Evolutionary conservation across 1,284 basidiomycete species (phyloP).

Genomic region (Rhodotorula sp.): DNA sequence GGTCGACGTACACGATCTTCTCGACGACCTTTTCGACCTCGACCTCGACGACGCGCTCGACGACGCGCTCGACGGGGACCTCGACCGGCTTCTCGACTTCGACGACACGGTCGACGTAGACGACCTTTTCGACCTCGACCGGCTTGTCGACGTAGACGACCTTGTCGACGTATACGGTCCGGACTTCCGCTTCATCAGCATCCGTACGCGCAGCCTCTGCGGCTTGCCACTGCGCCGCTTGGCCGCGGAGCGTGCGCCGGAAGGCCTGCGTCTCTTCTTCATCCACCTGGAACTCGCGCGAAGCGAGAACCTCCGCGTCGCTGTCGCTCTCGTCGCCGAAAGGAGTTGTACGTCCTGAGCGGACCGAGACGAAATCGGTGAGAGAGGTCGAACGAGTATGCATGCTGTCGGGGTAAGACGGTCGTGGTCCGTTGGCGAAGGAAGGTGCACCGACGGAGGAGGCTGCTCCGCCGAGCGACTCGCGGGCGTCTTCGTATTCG

Average conservation of each 20-base stretch:
- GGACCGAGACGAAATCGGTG: constrained; percentile 59
- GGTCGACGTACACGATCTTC: constrained; percentile 18
- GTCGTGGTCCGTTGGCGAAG: constrained; percentile 15
- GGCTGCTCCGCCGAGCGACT: constrained; percentile 55
- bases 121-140: constrained; percentile 12
- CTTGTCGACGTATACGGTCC: constrained; percentile 25
- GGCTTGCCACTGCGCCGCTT: neutral
- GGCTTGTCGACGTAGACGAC: constrained; percentile 11
- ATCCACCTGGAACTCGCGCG: constrained; percentile 1
- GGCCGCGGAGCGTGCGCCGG: constrained; percentile 18
- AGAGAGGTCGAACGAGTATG: constrained; percentile 56
- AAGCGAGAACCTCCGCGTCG: constrained; percentile 61
- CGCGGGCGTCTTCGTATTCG: constrained; percentile 77
- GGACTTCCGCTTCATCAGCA: constrained; percentile 53
- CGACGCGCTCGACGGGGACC: constrained; percentile 10
- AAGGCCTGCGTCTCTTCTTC: constrained; percentile 15
- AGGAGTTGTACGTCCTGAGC: constrained; percentile 24
- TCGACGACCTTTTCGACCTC: constrained; percentile 12
- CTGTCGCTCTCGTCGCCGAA: constrained; percentile 59
- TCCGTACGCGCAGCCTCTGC: constrained; percentile 57
- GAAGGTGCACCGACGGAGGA: constrained; percentile 18
- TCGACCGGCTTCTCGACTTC: constrained; percentile 14
- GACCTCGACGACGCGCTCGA: constrained; percentile 16
- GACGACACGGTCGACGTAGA: constrained; percentile 12
- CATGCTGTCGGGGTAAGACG: constrained; percentile 58